Evolutionary conservation across 2,329 filamentous ascomycete species (phyloP).

Genomic region (Pleurostoma richardsiae): DNA sequence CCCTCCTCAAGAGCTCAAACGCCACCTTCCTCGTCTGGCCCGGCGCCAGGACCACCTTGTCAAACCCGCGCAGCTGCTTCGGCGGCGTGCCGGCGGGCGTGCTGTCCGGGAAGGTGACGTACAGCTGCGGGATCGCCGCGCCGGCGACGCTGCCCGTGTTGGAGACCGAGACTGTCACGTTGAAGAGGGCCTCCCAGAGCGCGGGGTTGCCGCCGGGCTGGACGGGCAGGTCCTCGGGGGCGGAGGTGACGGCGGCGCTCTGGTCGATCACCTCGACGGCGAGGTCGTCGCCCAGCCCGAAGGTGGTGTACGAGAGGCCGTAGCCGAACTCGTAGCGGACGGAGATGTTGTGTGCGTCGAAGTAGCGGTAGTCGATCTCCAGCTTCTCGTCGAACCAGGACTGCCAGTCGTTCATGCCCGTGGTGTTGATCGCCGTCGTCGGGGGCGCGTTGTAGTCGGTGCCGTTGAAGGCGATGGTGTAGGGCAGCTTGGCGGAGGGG

Average conservation of each 20-base stretch:
- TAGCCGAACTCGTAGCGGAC: constrained; percentile 64
- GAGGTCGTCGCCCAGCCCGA: constrained; percentile 45
- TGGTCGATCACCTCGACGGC: constrained; percentile 34
- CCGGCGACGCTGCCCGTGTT: constrained; percentile 47
- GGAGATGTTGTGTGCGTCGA: constrained; percentile 53
- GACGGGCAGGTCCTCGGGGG: constrained; percentile 35
- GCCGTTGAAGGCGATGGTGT: constrained; percentile 61
- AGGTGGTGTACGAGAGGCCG: constrained; percentile 55
- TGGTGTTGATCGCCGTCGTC: constrained; percentile 29
- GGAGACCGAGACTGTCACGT: constrained; percentile 39
- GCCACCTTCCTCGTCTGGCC: constrained; percentile 32
- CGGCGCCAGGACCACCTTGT: constrained; percentile 37
- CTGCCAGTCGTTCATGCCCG: constrained; percentile 34
- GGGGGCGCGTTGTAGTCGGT: constrained; percentile 37
- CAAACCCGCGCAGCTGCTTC: constrained; percentile 44
- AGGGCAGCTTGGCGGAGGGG: constrained; percentile 57
- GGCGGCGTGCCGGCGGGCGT: constrained; percentile 37
- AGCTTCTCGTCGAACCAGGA: constrained; percentile 55
- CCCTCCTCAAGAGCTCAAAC: constrained; percentile 41
- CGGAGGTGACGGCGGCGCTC: constrained; percentile 35
- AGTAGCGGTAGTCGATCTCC: constrained; percentile 64
- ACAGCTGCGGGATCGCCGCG: constrained; percentile 52
- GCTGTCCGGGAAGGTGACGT: constrained; percentile 46
- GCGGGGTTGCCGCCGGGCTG: constrained; percentile 48
- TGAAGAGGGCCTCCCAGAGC: constrained; percentile 48